A percentile compares a stretch with the other conserved stretches of the same genome.
Conservation (phyloP, 768 basidiomycete genomes). For the Psilocybe azurescens region DNA sequence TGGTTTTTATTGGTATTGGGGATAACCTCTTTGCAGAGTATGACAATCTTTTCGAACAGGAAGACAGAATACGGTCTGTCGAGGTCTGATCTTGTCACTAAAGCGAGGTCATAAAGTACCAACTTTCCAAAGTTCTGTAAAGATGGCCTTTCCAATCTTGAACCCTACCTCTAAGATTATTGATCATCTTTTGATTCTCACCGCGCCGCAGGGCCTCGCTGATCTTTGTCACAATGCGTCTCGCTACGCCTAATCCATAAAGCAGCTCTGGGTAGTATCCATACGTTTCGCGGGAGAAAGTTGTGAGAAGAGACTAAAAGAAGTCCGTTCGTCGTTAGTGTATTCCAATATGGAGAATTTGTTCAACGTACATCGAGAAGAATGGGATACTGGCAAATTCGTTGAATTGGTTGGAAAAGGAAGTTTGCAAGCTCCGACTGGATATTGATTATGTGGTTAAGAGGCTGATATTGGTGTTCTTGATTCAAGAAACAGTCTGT, state of each 20-base stretch:
- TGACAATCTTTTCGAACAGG: neutral
- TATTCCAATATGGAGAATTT: no score
- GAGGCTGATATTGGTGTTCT: neutral
- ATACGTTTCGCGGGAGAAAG: neutral
- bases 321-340: neutral
- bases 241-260: neutral
- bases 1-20: no score
- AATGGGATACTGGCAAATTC: neutral
- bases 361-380: neutral
- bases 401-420: slow-evolving; percentile 1
- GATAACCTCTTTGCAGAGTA: neutral
- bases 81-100: neutral
- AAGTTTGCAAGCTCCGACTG: neutral
- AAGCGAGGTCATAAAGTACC: neutral
- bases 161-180: neutral
- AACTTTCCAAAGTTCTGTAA: neutral
- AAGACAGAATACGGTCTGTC: neutral
- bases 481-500: no score
- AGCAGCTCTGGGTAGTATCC: neutral
- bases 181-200: neutral
- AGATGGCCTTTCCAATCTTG: neutral
- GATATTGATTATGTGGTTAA: neutral
- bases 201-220: neutral
- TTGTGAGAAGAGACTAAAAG: neutral
- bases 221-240: neutral